Percentiles rank a stretch among this genome's conserved stretches.
phyloP scores from a whole-genome alignment of 768 basidiomycete species.

The Strobilomyces dryophilus region DNA sequence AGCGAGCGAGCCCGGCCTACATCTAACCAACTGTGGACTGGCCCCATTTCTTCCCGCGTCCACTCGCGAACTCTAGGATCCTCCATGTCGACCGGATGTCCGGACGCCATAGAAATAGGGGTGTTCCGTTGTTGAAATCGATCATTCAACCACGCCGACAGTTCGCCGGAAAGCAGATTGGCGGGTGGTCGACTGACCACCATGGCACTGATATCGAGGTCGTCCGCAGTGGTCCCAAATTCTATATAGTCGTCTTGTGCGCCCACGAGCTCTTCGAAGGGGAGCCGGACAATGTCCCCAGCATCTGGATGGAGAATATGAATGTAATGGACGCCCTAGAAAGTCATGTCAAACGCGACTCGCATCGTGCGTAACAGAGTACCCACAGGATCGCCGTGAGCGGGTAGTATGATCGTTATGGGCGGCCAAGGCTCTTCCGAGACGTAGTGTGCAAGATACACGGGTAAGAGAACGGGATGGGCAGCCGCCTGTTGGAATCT shows the following conservation, averaged over 20 bases:
- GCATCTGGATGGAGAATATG: constrained; percentile 23
- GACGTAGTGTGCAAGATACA: constrained; percentile 56
- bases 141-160: constrained; percentile 30
- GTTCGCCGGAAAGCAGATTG: constrained; percentile 33
- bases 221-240: constrained; percentile 8
- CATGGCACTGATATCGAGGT: constrained; percentile 13
- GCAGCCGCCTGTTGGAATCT: constrained; percentile 44
- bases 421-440: constrained; percentile 23
- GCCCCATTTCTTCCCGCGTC: constrained; percentile 33
- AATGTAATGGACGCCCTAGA: constrained; percentile 25
- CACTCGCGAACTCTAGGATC: constrained; percentile 39
- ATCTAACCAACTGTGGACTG: constrained; percentile 36
- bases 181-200: constrained; percentile 19
- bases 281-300: constrained; percentile 14
- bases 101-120: constrained; percentile 17
- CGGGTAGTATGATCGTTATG: constrained; percentile 28
- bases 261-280: constrained; percentile 22
- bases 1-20: constrained; percentile 27
- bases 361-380: neutral
- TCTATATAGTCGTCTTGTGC: constrained; percentile 23
- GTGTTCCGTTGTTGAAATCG: constrained; percentile 19
- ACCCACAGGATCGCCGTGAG: constrained; percentile 26
- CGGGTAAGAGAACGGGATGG: constrained; percentile 60
- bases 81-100: constrained; percentile 27
- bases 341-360: neutral